These are phyloP conservation scores for Phoenix dactylifera DNA, from an alignment of 176 grass and related monocot species.

Conservation along the genomic window DNA sequence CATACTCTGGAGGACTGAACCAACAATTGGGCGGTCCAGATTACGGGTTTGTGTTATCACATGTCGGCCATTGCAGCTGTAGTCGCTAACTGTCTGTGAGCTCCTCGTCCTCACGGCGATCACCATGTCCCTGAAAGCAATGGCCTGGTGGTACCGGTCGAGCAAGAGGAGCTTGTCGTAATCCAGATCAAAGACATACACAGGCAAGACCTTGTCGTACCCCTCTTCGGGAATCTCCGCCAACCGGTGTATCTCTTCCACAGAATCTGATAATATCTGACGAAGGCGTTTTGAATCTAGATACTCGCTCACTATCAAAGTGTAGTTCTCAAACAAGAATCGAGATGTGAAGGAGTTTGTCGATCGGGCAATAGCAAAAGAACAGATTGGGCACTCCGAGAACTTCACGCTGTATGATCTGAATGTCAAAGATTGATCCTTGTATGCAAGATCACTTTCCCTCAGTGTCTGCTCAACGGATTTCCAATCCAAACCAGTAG, in stretches of 20 bases:
- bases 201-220: slow-evolving; percentile 52
- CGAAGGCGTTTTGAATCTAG: slow-evolving; percentile 83
- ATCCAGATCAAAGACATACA: slow-evolving; percentile 94
- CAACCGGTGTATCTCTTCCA: slow-evolving; percentile 49
- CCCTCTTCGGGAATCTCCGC: slow-evolving; percentile 44
- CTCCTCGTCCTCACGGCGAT: slow-evolving; percentile 85
- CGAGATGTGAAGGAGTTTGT: slow-evolving; percentile 70
- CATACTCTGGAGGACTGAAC: slow-evolving; percentile 86
- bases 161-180: slow-evolving; percentile 66
- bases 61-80: slow-evolving; percentile 85
- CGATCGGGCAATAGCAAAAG: slow-evolving; percentile 53
- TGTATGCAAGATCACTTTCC: slow-evolving; percentile 45
- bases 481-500: slow-evolving; percentile 55
- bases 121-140: slow-evolving; percentile 89
- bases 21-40: slow-evolving; percentile 67
- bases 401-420: slow-evolving; percentile 39
- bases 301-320: slow-evolving; percentile 79
- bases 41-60: slow-evolving; percentile 71
- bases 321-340: slow-evolving; percentile 95
- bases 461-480: slow-evolving; percentile 56
- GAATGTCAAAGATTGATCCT: slow-evolving; percentile 51
- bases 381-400: slow-evolving; percentile 68
- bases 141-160: slow-evolving; percentile 71
- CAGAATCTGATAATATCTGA: slow-evolving; percentile 75
- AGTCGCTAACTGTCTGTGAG: slow-evolving; percentile 79